Evolutionary conservation across 116 monocot genomes (phyloP).

Genomic region (Cymodocea nodosa): DNA sequence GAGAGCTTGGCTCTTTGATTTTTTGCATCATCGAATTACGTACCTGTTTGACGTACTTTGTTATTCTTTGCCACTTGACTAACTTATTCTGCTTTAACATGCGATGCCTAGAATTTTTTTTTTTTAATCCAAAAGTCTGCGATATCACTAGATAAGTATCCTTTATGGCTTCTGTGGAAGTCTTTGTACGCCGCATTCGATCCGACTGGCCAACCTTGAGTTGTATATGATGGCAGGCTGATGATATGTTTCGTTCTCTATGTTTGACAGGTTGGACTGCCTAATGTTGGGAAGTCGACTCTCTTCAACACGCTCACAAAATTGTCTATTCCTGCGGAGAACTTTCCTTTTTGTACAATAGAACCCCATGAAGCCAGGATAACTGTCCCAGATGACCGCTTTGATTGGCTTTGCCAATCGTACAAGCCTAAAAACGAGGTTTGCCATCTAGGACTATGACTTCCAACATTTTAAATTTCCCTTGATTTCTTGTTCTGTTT

Average conservation of each 20-base stretch:
- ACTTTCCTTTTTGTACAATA: constrained; percentile 97
- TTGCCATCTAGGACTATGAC: constrained; percentile 2
- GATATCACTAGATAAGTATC: too few species aligned
- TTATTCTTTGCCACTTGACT: too few species aligned
- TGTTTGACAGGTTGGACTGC: constrained; percentile 74
- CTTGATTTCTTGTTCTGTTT: neutral
- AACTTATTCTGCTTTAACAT: too few species aligned
- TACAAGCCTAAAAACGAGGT: constrained; percentile 99
- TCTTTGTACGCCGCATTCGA: too few species aligned
- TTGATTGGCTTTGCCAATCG: constrained; percentile 91
- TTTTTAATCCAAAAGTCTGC: too few species aligned
- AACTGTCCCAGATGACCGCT: constrained; percentile 84
- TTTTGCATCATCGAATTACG: neutral
- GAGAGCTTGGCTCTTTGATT: too few species aligned
- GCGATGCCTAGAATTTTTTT: too few species aligned
- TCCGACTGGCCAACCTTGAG: neutral
- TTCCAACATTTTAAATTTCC: neutral
- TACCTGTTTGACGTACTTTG: neutral
- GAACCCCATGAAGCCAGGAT: constrained; percentile 97
- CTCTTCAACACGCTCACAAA: constrained; percentile 96
- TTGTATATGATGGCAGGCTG: neutral
- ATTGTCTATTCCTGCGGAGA: constrained; percentile 91
- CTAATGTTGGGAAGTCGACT: constrained; percentile 98
- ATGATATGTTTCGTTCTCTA: constrained; percentile 4
- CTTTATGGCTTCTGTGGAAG: too few species aligned